Base-by-base conservation (phyloP, 495 filamentous ascomycete genomes). In the Trichocladium uniseriatum region DNA sequence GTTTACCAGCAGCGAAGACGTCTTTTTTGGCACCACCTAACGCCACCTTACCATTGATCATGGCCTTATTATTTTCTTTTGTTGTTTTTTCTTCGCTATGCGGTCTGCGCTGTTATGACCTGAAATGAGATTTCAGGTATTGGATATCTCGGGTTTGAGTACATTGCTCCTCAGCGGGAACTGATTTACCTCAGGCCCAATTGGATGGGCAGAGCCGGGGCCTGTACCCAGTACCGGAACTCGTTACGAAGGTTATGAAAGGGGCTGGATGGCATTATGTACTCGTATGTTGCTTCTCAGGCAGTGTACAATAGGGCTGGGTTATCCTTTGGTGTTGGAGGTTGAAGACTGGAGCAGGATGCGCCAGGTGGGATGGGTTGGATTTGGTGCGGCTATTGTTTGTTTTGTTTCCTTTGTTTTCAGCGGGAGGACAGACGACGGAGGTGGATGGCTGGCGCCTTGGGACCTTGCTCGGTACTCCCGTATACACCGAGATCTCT, bases 1-100 rank as follows among this genome's bases (percentile, higher is more conserved):
- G 69, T 72, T 73, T 51, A 68, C 61, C 22, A 58, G 61, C 27
- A 63, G 62, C 29, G 68, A 64, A 22, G 72, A 76, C 54, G 57
- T 73, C 22, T 72, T 73, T 55, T 75, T 75, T 46, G 72, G 72
- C 9, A 65, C 44, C 16, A n/a, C 15, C 24, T 28, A 22, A 8
- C n/a, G n/a, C n/a, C n/a, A n/a, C n/a, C n/a, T 27, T 27, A 8
- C 24, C 8, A 11, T 32, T 32, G 31, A 10, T 34, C n/a, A 7
- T 27, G 24, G 24, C 8, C 8, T 27, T 27, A 3, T 27, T 27
- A 19, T 32, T n/a, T 24, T 54, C 1, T 54, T 43, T 27, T 28
- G 3, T 27, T 35, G 21, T n/a, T 19, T 40, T 9, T 34, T 13
- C 10, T 43, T 34, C 6, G 3, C 4, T 27, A 8, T 27, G 24